Evolutionary conservation across 2,329 filamentous ascomycete species (phyloP), one percentile per base, ranked within the genome.

Genomic region (Samsoniella hepiali): DNA sequence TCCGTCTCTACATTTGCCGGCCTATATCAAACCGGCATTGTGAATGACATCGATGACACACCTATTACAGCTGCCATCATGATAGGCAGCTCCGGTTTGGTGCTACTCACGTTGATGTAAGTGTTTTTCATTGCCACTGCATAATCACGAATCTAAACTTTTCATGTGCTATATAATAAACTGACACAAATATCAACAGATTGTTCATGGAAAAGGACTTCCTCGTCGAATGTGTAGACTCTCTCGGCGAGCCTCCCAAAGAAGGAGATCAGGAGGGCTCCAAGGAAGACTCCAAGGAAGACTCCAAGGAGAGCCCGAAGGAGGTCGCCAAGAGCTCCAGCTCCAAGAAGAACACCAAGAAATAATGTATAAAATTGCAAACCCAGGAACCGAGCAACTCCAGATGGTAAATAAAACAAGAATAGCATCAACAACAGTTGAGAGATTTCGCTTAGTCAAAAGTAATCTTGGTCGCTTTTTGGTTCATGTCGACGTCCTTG

Each of bases 391-490:
- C 47, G 27, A 53, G 44, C 13, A 57, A 58, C 53, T 51, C 51
- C 60, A 15, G 1, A 56, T 62, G 40, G 36, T 51, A 31, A 47
- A 61, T 53, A 36, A 61, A 59, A 54, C n/a, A 61, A 45, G 29
- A 36, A 54, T 56, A 49, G 45, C 22, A 42, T 49, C 42, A 55
- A 29, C 27, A 58, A 44, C 17, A 49, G 53, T 36, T 34, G 22
- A 58, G 1, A 59, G 17, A 27, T 44, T 32, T 32, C 15, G 17
- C 32, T 65, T 75, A 84, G 72, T 96, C 92, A 79, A 97, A 97
- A 54, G 87, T 93, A 74, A 97, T 96, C 82, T 97, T 97, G 63
- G 90, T 95, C 34, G 91, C 88, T 76, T 91, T 89, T 78, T 94
- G 90, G 74, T 85, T 91, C 75, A 88, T 88, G 70, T 91, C 90